Evolutionary conservation across 2,329 filamentous ascomycete genomes (phyloP).

Genomic region (Talaromyces atroroseus): DNA sequence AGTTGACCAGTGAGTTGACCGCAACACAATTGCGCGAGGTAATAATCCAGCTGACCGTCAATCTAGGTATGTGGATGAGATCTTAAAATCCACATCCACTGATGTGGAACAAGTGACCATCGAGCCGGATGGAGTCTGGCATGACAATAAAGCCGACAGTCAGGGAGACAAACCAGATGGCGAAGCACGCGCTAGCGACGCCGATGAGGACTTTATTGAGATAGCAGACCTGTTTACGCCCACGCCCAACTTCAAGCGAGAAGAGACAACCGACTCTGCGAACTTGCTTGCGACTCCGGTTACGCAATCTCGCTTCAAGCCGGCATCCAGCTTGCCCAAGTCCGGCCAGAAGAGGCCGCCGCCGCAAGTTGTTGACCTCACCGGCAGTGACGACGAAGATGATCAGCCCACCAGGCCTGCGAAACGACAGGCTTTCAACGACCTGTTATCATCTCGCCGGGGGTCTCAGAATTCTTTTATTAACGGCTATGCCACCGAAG

Average conservation of each 20-base stretch:
- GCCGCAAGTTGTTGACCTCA: conserved; percentile 50
- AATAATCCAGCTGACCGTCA: conserved; percentile 9
- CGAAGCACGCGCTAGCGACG: conserved; percentile 24
- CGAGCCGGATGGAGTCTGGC: conserved; percentile 80
- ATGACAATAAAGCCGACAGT: conserved; percentile 41
- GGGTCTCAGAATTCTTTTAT: conserved; percentile 19
- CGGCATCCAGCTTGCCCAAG: conserved; percentile 2
- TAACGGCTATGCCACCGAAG: conserved; percentile 7
- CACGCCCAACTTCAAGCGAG: conserved; percentile 28
- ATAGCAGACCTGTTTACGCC: conserved; percentile 23
- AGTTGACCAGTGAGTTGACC: conserved; percentile 68
- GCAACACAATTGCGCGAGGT: neutral
- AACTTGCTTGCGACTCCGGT: conserved; percentile 29
- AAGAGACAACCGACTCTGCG: conserved; percentile 22
- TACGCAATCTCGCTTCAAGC: conserved; percentile 21
- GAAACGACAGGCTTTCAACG: conserved; percentile 28
- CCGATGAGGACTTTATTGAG: conserved; percentile 37
- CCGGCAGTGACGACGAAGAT: conserved; percentile 48
- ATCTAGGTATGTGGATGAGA: conserved; percentile 75
- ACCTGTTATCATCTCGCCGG: conserved; percentile 19
- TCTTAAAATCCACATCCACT: conserved; percentile 66
- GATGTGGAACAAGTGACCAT: conserved; percentile 81
- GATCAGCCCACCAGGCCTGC: conserved; percentile 33
- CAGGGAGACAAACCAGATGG: conserved; percentile 37
- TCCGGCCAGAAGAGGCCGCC: conserved; percentile 44